A percentile compares a stretch with the other conserved stretches of the same genome.
These are phyloP conservation scores for Orobanche coerulescens DNA, from an alignment of 257 asterid species.

Conservation along the genomic window DNA sequence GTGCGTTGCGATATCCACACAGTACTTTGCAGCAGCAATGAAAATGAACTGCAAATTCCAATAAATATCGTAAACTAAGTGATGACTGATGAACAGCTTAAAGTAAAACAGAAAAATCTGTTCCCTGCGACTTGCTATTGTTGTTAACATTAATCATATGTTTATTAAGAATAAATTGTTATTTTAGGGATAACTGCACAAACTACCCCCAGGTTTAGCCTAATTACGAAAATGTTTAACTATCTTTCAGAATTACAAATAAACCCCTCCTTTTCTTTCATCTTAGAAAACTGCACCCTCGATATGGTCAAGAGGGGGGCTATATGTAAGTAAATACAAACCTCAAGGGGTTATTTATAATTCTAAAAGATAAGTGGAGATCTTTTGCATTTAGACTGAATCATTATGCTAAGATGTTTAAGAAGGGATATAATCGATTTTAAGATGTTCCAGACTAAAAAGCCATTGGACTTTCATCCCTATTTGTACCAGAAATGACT, in stretches of 20 bases:
- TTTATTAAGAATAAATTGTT: background rate
- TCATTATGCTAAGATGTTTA: background rate
- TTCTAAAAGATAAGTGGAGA: too few species aligned
- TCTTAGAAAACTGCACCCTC: too few species aligned
- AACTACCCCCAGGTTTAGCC: too few species aligned
- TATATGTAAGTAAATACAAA: too few species aligned
- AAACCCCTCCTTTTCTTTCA: too few species aligned
- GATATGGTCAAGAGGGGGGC: too few species aligned
- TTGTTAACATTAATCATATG: background rate
- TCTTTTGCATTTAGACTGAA: background rate
- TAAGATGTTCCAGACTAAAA: background rate
- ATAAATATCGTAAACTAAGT: constrained; percentile 7
- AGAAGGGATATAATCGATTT: background rate
- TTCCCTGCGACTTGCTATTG: background rate
- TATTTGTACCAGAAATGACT: background rate
- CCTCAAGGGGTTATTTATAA: too few species aligned
- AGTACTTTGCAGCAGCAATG: constrained; percentile 77
- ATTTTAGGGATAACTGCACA: too few species aligned
- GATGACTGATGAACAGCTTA: background rate
- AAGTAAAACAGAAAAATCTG: constrained; percentile 6
- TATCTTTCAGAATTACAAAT: too few species aligned
- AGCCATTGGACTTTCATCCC: background rate
- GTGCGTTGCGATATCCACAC: constrained; percentile 83
- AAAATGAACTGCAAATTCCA: constrained; percentile 64
- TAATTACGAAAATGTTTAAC: too few species aligned